Percentiles rank a stretch among this genome's conserved stretches.
These are phyloP conservation scores for Ascochyta clinopodiicola DNA, from an alignment of 2,329 filamentous ascomycete species.

Conservation along the genomic window DNA sequence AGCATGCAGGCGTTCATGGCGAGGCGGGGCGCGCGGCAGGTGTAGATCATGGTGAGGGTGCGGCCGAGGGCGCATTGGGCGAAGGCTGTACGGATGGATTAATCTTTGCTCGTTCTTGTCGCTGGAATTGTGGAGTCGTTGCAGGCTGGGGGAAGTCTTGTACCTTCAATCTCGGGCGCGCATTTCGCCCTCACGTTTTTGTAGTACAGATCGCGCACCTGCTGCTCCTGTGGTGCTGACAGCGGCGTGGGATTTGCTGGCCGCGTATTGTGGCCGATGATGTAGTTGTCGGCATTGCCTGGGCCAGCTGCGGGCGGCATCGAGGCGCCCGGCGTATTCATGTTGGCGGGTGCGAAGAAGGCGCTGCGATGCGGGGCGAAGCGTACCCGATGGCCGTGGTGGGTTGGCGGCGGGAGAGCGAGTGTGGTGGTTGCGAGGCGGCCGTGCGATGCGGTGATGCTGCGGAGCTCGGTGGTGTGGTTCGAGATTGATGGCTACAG, in stretches of 20 bases:
- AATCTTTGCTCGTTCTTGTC: neutral
- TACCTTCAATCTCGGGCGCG: conserved; percentile 66
- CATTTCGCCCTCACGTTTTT: conserved; percentile 80
- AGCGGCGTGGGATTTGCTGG: conserved; percentile 67
- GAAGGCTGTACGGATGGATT: conserved; percentile 68
- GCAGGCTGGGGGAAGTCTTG: neutral
- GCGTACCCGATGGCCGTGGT: too few relatives aligned
- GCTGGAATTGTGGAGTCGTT: too few relatives aligned
- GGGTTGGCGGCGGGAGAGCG: neutral
- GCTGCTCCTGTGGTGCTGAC: conserved; percentile 70
- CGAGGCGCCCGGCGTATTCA: conserved; percentile 15
- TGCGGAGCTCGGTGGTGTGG: conserved; percentile 38
- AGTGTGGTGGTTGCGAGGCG: neutral
- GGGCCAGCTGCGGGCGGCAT: conserved; percentile 5
- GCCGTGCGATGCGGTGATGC: neutral
- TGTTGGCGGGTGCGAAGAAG: neutral
- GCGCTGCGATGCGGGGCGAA: neutral
- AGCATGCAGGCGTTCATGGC: conserved; percentile 97
- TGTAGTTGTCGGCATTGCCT: conserved; percentile 22
- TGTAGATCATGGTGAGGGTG: conserved; percentile 86
- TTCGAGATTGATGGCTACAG: conserved; percentile 16
- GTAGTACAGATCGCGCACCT: conserved; percentile 79
- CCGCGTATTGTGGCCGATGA: conserved; percentile 25
- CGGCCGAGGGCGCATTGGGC: conserved; percentile 86
- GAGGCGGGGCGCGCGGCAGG: conserved; percentile 78